Percentiles rank a stretch among this genome's conserved stretches.
Evolutionary conservation across 2,329 filamentous ascomycete species (phyloP).

Genomic region (Apiospora sp.): DNA sequence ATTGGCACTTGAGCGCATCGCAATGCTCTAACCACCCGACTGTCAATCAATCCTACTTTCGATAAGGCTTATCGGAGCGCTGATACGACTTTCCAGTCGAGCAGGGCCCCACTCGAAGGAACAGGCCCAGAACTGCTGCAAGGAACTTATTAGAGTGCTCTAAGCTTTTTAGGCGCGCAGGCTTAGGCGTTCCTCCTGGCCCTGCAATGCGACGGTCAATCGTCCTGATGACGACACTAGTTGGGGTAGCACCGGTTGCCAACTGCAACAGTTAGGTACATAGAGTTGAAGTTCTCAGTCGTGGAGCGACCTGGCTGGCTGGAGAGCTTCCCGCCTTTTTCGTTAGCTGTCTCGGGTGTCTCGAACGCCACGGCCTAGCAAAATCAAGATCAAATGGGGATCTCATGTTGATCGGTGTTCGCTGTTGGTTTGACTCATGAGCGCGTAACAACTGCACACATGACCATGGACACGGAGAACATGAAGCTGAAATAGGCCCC

Average conservation of each 20-base stretch:
- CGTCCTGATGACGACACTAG: constrained; percentile 14
- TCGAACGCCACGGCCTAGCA: neutral
- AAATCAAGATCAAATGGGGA: neutral
- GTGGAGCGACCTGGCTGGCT: constrained; percentile 15
- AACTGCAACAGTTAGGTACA: neutral
- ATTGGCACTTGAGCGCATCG: constrained; percentile 8
- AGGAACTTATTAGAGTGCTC: neutral
- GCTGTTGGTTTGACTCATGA: neutral
- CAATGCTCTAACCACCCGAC: neutral
- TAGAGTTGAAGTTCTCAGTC: constrained; percentile 4
- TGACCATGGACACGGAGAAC: neutral
- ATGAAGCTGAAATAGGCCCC: neutral
- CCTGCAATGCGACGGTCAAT: constrained; percentile 18
- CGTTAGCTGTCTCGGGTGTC: neutral
- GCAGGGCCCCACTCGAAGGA: neutral
- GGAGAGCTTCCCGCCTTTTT: constrained; percentile 5
- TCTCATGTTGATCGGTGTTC: neutral
- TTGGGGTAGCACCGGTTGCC: neutral
- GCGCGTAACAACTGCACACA: neutral
- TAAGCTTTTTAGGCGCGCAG: constrained; percentile 20
- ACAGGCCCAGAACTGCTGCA: neutral
- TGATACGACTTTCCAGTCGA: neutral
- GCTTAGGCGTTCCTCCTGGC: neutral
- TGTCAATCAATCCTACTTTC: neutral
- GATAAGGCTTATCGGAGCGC: constrained; percentile 8